Evolutionary conservation across 2,329 filamentous ascomycete genomes (phyloP).

Genomic region (Trichoderma sp.): DNA sequence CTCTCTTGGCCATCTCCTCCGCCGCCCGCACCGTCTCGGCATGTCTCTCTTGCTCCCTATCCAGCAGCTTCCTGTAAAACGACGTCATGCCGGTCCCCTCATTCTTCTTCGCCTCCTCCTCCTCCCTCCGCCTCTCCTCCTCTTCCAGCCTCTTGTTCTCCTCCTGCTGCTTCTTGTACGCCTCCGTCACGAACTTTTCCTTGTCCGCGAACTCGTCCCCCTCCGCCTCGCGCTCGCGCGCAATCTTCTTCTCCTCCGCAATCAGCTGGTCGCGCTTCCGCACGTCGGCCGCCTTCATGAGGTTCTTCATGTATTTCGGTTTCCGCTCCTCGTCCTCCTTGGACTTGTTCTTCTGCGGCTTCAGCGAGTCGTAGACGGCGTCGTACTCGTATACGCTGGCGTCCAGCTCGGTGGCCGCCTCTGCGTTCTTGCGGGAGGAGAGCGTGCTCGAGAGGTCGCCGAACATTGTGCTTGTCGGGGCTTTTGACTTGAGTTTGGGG

Average conservation of each 20-base stretch:
- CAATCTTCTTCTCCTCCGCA: constrained; percentile 78
- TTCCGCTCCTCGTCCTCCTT: constrained; percentile 60
- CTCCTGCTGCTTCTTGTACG: constrained; percentile 79
- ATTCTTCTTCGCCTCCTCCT: constrained; percentile 65
- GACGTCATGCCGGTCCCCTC: constrained; percentile 70
- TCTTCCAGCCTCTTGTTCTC: constrained; percentile 71
- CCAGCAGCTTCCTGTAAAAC: constrained; percentile 75
- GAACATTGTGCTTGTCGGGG: constrained; percentile 51
- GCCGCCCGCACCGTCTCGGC: constrained; percentile 70
- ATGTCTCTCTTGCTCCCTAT: constrained; percentile 70
- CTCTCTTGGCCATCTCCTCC: constrained; percentile 54
- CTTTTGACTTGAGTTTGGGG: constrained; percentile 51
- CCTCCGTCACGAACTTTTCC: constrained; percentile 83
- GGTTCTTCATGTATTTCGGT: constrained; percentile 76
- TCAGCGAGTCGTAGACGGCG: constrained; percentile 75
- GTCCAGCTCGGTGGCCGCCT: constrained; percentile 68
- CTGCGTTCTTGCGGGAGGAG: constrained; percentile 63
- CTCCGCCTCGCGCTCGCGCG: constrained; percentile 75
- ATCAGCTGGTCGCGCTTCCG: constrained; percentile 77
- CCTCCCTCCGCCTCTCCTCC: constrained; percentile 68
- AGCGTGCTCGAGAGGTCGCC: constrained; percentile 68
- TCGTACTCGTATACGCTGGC: constrained; percentile 85
- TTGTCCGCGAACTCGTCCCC: constrained; percentile 81
- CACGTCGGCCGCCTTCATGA: constrained; percentile 72
- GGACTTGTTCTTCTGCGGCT: constrained; percentile 63